Evolutionary conservation across 2,329 filamentous ascomycete genomes (phyloP), one percentile per base, ranked within the genome.

Genomic region (Apiospora marii): DNA sequence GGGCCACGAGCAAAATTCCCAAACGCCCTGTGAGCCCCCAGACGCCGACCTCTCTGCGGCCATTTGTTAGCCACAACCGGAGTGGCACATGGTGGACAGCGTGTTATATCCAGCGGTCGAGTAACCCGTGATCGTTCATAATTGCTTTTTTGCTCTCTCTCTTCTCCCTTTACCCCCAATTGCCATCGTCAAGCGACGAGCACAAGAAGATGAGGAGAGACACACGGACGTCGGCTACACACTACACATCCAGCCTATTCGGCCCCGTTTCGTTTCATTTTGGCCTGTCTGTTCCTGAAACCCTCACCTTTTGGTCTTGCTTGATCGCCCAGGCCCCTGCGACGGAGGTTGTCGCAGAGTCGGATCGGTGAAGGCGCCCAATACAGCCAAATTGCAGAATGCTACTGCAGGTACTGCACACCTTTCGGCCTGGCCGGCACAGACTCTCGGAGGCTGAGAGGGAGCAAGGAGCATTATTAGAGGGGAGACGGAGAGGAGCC

Each of bases 301-400:
- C 71, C 51, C 61, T 43, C 67, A 70, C 19, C 41, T 37, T 30
- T 24, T 69, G 43, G 64, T 68, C 61, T 53, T 64, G 58, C 58
- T 64, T 64, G 58, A 64, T 64, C 58, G 34, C 58, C 58, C 61
- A 7, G 68, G 24, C 69, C 71, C 71, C 69, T 72, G 71, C 69
- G 71, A 72, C 71, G 46, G 46, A 24, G 44, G 19, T 34, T 41
- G 71, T 72, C 53, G 68, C 71, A 72, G 48, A 70, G 68, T 49
- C 68, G 48, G 49, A 58, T 49, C 68, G 61, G 49, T 61, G 37
- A 67, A 61, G 71, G 64, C 34, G 34, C 58, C 61, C 49, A 37
- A 14, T 58, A 53, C 43, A 30, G 41, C 41, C 68, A 64, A 64
- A 37, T 34, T n/a, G 34, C n/a, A n/a, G n/a, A 41, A 61, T 58